Base-by-base conservation (phyloP, 306 rosid genomes). In the Gastrolobium villosum region DNA sequence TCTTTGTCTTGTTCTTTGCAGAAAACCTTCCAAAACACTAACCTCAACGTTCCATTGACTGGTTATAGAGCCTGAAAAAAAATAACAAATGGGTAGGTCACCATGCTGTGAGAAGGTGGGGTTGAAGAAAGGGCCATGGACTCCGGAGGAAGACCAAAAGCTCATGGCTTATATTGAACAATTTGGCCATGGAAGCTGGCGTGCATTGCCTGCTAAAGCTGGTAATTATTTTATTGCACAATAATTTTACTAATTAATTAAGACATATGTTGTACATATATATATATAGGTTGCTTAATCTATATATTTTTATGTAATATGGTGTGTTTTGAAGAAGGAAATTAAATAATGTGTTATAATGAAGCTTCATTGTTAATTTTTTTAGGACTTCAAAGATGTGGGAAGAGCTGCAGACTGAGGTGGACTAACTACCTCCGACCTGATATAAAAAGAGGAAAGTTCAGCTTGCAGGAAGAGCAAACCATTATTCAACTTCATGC, bases 171-270 rank as follows among this genome's bases (percentile, higher is more conserved):
- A 79, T 49, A 85, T 89, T 6, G 84, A 85, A 83, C 52, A 83
- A 34, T 77, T 85, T 70, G 91, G 93, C 84, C 91, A 85, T 66
- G 91, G 93, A 81, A 87, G 88, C 79, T 89, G 93, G 91, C 89
- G 89, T 83, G 82, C 75, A 6, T 74, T 89, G 70, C 93, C 93
- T n/a, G 32, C 83, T 26, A 89, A 85, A 84, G 91, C 93, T 14
- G 93, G 93, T 89, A 52, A 8, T 0, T 32, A 3, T 20, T 20
- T 20, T 20, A 2, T 4, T 35, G 3, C 40, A 71, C 28, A 1
- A 14, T 1, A 34, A 10, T 3, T 20, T 20, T 20, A 20, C 1
- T 20, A 1, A 20, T 20, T 20, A 20, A 20, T 20, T 20, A 20
- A 20, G 26, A 20, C 26, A 20, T 20, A 20, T 20, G 26, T 20